phyloP scores from a whole-genome alignment of 768 basidiomycete genomes.

The Austroboletus eburneus region DNA sequence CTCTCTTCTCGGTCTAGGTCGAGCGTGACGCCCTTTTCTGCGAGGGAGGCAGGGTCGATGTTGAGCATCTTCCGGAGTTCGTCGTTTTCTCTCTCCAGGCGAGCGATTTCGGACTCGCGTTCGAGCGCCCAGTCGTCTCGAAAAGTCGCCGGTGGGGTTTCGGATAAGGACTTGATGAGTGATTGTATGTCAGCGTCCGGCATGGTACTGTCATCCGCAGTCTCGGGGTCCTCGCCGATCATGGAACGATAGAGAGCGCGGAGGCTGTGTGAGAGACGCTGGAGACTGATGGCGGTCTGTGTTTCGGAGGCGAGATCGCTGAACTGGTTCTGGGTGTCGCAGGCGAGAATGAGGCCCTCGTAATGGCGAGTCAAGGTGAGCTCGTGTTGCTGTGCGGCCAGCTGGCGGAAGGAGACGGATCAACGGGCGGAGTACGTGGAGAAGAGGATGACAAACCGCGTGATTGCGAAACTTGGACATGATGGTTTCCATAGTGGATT shows the following conservation, averaged over 20 bases:
- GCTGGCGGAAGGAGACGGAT: too few relatives aligned
- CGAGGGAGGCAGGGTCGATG: constrained; percentile 59
- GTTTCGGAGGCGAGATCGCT: constrained; percentile 55
- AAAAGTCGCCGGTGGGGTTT: constrained; percentile 35
- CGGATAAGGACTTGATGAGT: constrained; percentile 42
- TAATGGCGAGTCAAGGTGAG: constrained; percentile 85
- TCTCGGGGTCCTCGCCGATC: constrained; percentile 51
- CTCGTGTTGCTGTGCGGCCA: constrained; percentile 91
- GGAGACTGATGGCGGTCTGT: constrained; percentile 60
- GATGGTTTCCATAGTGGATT: constrained; percentile 89
- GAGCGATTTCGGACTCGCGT: constrained; percentile 80
- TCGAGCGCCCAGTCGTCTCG: constrained; percentile 82
- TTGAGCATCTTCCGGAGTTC: constrained; percentile 69
- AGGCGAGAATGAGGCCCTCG: constrained; percentile 69
- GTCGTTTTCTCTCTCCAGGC: constrained; percentile 81
- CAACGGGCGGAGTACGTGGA: too few relatives aligned
- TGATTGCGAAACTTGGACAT: constrained; percentile 96
- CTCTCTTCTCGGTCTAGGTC: constrained; percentile 47
- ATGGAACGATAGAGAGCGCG: constrained; percentile 70
- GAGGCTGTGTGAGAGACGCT: constrained; percentile 65
- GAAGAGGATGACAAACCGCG: constrained; percentile 53
- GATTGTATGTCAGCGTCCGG: constrained; percentile 39
- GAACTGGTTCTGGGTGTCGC: constrained; percentile 53
- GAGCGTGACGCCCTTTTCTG: constrained; percentile 47
- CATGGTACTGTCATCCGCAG: constrained; percentile 28